These are phyloP conservation scores for Collybia sordida DNA, from an alignment of 768 basidiomycete species.

Conservation along the genomic window DNA sequence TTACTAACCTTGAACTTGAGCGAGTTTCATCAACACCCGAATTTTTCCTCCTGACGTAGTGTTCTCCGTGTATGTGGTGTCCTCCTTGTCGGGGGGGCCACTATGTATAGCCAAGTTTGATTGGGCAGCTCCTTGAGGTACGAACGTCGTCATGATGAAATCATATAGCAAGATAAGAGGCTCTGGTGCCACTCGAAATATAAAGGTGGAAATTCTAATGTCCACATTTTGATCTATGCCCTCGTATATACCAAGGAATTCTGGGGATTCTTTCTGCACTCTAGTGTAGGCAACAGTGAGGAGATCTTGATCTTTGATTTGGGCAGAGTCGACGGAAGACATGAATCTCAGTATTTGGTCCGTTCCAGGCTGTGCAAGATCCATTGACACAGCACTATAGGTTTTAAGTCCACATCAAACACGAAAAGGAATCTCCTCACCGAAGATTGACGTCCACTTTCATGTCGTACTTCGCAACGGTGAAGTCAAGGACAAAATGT, in stretches of 20 bases:
- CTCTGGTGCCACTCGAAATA: conserved; percentile 86
- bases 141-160: conserved; percentile 97
- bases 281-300: conserved; percentile 77
- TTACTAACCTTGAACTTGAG: conserved; percentile 71
- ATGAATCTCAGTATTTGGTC: conserved; percentile 58
- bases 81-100: neutral
- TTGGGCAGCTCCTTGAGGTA: conserved; percentile 35
- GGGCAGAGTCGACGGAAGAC: conserved; percentile 48
- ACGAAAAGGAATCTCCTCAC: conserved; percentile 32
- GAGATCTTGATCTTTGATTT: conserved; percentile 58
- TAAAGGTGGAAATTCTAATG: conserved; percentile 85
- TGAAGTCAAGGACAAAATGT: conserved; percentile 74
- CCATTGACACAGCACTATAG: conserved; percentile 71
- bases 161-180: conserved; percentile 91
- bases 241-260: conserved; percentile 76
- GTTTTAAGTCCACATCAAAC: conserved; percentile 9
- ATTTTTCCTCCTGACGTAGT: conserved; percentile 54
- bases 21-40: conserved; percentile 78
- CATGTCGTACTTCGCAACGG: conserved; percentile 82
- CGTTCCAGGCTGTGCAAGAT: conserved; percentile 57
- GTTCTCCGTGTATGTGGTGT: conserved; percentile 1
- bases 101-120: neutral
- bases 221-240: conserved; percentile 88
- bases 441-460: conserved; percentile 79
- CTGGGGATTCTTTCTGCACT: conserved; percentile 82